Conservation (phyloP, 495 filamentous ascomycete species). For the Aspergillus leporis region DNA sequence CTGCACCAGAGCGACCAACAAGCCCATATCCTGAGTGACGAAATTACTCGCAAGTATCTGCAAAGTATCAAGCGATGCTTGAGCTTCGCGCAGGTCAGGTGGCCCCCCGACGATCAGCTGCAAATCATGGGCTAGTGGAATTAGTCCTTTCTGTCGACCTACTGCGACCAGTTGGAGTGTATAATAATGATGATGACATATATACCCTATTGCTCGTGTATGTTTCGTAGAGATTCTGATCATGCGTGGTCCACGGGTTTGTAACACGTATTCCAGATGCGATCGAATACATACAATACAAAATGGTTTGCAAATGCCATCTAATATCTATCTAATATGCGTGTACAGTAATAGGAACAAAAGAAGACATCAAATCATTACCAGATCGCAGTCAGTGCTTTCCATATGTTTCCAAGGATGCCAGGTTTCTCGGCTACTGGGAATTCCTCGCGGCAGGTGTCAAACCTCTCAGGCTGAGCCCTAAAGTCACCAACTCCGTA, state of each 20-base stretch:
- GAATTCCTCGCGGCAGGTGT: constrained; percentile 27
- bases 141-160: not conserved
- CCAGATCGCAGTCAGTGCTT: constrained; percentile 1
- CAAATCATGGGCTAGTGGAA: constrained; percentile 86
- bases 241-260: not conserved
- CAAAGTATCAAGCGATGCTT: constrained; percentile 98
- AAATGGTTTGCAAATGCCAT: not conserved
- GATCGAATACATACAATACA: constrained; percentile 8
- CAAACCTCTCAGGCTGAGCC: constrained; percentile 21
- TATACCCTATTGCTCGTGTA: constrained; percentile 7
- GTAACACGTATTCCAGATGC: not conserved
- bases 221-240: not conserved
- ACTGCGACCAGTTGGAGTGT: not conserved
- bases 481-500: constrained; percentile 15
- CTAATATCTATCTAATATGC: constrained; percentile 10
- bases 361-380: not conserved
- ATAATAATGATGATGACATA: constrained; percentile 7
- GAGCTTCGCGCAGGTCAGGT: constrained; percentile 94
- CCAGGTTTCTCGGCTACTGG: constrained; percentile 12
- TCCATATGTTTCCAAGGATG: constrained; percentile 8
- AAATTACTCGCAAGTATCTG: constrained; percentile 89
- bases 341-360: not conserved
- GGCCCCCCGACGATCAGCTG: constrained; percentile 88
- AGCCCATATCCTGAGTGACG: constrained; percentile 96
- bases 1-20: constrained; percentile 83